A percentile compares a stretch with the other conserved stretches of the same genome.
These are phyloP conservation scores for Mycena alexandri DNA, from an alignment of 768 basidiomycete genomes.

Conservation along the genomic window DNA sequence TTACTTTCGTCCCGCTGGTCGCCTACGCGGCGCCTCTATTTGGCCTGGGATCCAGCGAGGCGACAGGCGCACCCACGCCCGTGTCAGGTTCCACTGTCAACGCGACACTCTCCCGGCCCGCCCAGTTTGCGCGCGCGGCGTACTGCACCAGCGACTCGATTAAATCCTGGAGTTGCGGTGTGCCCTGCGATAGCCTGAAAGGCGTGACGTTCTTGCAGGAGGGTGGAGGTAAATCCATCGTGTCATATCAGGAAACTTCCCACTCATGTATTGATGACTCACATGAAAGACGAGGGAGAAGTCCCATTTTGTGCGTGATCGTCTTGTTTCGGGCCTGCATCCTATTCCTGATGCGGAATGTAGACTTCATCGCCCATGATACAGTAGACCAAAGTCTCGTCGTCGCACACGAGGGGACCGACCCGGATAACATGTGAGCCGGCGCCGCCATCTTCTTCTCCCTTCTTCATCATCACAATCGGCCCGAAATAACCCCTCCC, in stretches of 20 bases:
- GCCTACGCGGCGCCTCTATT: slow-evolving; percentile 4
- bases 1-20: not conserved
- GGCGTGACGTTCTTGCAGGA: slow-evolving; percentile 36
- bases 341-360: not conserved
- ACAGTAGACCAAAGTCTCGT: slow-evolving; percentile 49
- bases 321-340: too few relatives aligned
- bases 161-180: slow-evolving; percentile 40
- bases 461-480: too few relatives aligned
- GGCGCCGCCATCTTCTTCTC: too few relatives aligned
- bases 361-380: slow-evolving; percentile 55
- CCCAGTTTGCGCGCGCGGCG: slow-evolving; percentile 51
- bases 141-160: slow-evolving; percentile 54
- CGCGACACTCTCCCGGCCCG: slow-evolving; percentile 44
- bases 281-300: slow-evolving; percentile 47
- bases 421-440: slow-evolving; percentile 48
- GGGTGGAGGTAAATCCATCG: slow-evolving; percentile 47
- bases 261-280: slow-evolving; percentile 7
- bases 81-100: slow-evolving; percentile 27
- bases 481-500: too few relatives aligned
- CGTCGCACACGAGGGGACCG: slow-evolving; percentile 59
- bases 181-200: slow-evolving; percentile 17
- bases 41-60: slow-evolving; percentile 2
- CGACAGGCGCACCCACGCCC: slow-evolving; percentile 26
- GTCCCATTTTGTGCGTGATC: slow-evolving; percentile 47
- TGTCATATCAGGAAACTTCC: not conserved